phyloP scores from a whole-genome alignment of 331 rosid genomes.

The Malus hybrid region DNA sequence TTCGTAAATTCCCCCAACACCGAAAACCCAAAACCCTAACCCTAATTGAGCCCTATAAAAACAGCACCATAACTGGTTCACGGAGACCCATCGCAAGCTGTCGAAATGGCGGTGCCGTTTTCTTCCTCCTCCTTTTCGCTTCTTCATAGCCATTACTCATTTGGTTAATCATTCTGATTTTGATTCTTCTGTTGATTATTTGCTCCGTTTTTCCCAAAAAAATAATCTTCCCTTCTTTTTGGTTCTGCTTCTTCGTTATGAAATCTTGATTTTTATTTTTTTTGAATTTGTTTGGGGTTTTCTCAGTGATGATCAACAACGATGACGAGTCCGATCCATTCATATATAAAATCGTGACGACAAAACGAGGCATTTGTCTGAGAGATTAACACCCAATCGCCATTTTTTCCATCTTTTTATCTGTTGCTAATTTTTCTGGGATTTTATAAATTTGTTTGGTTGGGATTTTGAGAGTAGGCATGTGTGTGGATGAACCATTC shows the following conservation, averaged over 20 bases:
- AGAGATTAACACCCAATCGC: slow-evolving; percentile 21
- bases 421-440: background rate
- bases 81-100: background rate
- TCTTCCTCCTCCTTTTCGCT: background rate
- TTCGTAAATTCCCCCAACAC: background rate
- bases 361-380: slow-evolving; percentile 95
- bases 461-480: background rate
- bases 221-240: background rate
- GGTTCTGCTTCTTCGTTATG: no score
- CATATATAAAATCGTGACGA: slow-evolving; percentile 51
- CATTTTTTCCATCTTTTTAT: background rate
- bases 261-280: background rate
- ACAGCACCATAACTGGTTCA: background rate
- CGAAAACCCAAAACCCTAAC: background rate
- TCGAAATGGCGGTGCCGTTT: background rate
- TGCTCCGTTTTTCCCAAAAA: background rate
- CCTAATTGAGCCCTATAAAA: slow-evolving; percentile 2
- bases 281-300: slow-evolving; percentile 8
- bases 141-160: background rate
- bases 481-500: no score
- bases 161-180: background rate
- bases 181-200: background rate
- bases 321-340: slow-evolving; percentile 96
- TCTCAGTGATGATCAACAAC: slow-evolving; percentile 63
- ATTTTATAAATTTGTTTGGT: background rate